A percentile compares a stretch with the other conserved stretches of the same genome.
phyloP scores from a whole-genome alignment of 2,329 filamentous ascomycete species.

The Endocalyx cinctus region DNA sequence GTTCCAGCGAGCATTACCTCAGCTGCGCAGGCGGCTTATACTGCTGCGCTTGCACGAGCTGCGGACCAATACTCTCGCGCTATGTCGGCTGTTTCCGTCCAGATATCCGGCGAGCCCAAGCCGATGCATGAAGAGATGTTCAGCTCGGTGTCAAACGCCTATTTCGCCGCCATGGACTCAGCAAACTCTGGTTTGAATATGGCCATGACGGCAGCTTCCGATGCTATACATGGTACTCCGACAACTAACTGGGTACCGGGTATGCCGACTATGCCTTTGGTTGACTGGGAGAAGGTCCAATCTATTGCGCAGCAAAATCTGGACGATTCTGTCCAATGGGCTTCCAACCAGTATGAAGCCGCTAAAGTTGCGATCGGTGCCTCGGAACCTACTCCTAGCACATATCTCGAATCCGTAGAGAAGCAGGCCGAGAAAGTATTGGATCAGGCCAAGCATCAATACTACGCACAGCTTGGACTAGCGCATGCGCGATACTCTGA shows the following conservation, averaged over 20 bases:
- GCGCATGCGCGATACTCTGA: conserved; percentile 76
- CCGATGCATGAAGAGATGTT: conserved; percentile 66
- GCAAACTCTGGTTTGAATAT: conserved; percentile 56
- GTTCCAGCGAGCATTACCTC: conserved; percentile 34
- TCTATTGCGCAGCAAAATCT: conserved; percentile 68
- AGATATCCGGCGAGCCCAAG: conserved; percentile 64
- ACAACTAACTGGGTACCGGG: conserved; percentile 33
- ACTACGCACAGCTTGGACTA: conserved; percentile 73
- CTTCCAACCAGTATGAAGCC: conserved; percentile 65
- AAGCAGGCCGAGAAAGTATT: conserved; percentile 52
- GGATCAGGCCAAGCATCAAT: conserved; percentile 59
- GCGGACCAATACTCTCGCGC: conserved; percentile 66
- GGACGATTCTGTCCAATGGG: conserved; percentile 64
- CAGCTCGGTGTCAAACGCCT: conserved; percentile 63
- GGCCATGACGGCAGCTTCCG: conserved; percentile 50
- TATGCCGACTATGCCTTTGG: conserved; percentile 31
- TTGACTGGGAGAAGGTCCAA: conserved; percentile 47
- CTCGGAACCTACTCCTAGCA: conserved; percentile 57
- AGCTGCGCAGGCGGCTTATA: conserved; percentile 55
- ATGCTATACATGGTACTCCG: conserved; percentile 43
- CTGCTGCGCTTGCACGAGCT: conserved; percentile 59
- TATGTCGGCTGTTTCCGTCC: conserved; percentile 60
- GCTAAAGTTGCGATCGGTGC: conserved; percentile 62
- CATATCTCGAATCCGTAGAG: conserved; percentile 29
- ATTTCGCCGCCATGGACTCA: conserved; percentile 59